These are phyloP conservation scores for Ophidiomyces ophidiicola DNA, from an alignment of 2,329 filamentous ascomycete genomes.

Conservation along the genomic window DNA sequence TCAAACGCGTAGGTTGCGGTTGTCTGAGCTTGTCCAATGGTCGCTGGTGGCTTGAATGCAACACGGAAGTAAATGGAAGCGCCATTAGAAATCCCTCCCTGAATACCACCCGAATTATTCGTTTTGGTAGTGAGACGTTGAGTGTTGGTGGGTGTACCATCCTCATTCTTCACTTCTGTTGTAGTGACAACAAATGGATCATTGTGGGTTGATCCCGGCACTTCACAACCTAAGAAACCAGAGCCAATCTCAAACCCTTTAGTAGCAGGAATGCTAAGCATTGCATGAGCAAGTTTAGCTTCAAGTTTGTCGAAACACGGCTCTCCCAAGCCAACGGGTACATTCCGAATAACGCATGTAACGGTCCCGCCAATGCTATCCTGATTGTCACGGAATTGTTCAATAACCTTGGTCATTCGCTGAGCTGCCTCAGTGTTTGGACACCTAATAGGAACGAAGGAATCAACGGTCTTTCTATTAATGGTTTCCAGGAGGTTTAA, in stretches of 20 bases:
- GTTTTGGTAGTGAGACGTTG: constrained; percentile 71
- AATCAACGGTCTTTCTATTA: constrained; percentile 60
- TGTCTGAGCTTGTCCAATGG: constrained; percentile 76
- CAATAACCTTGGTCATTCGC: constrained; percentile 69
- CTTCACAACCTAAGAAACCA: constrained; percentile 74
- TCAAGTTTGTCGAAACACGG: constrained; percentile 94
- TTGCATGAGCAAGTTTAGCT: constrained; percentile 79
- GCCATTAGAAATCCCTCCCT: constrained; percentile 91
- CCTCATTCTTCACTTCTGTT: constrained; percentile 25
- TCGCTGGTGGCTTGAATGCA: constrained; percentile 89
- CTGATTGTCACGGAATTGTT: constrained; percentile 59
- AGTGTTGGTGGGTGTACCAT: constrained; percentile 16
- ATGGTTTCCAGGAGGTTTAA: constrained; percentile 60
- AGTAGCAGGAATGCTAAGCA: constrained; percentile 87
- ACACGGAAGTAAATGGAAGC: constrained; percentile 89
- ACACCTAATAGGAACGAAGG: constrained; percentile 75
- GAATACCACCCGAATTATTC: constrained; percentile 89
- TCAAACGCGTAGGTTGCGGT: constrained; percentile 68
- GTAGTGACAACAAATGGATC: constrained; percentile 63
- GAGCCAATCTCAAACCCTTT: constrained; percentile 95
- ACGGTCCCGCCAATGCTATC: constrained; percentile 94
- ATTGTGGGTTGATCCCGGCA: constrained; percentile 84
- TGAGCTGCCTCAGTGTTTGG: constrained; percentile 53
- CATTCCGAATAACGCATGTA: constrained; percentile 81
- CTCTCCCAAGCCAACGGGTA: constrained; percentile 76